A percentile compares a stretch with the other conserved stretches of the same genome.
Evolutionary conservation across 2,329 filamentous ascomycete genomes (phyloP).

Genomic region (Pseudofabraea citricarpa): DNA sequence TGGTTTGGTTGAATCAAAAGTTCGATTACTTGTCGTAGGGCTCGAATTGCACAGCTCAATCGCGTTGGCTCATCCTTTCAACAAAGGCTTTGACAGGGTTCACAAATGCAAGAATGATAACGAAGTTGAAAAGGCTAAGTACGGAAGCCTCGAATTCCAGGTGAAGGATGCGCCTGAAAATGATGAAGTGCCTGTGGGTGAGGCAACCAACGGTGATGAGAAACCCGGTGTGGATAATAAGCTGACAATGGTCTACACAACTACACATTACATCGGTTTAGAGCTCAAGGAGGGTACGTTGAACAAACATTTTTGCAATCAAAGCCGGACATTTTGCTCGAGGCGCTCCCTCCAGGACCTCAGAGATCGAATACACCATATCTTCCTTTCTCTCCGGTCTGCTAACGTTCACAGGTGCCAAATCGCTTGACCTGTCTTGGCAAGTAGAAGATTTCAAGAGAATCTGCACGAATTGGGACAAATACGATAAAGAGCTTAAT

Average conservation of each 20-base stretch:
- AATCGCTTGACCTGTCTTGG: slow-evolving; percentile 71
- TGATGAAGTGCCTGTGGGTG: slow-evolving; percentile 31
- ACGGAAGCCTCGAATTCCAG: slow-evolving; percentile 58
- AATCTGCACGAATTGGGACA: slow-evolving; percentile 71
- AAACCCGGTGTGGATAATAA: slow-evolving; percentile 28
- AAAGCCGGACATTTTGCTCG: too few species aligned
- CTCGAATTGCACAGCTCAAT: slow-evolving; percentile 79
- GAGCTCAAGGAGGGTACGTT: slow-evolving; percentile 71
- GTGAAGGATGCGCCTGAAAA: slow-evolving; percentile 28
- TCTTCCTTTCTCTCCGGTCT: slow-evolving; percentile 16
- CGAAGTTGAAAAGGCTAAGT: slow-evolving; percentile 56
- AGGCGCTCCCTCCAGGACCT: too few species aligned
- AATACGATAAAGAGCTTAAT: slow-evolving; percentile 71
- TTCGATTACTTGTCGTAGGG: slow-evolving; percentile 77
- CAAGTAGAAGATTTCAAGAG: slow-evolving; percentile 84
- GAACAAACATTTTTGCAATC: too few species aligned
- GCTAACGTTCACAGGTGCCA: slow-evolving; percentile 49
- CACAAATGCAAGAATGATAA: slow-evolving; percentile 64
- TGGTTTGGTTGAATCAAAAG: slow-evolving; percentile 88
- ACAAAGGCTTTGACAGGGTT: slow-evolving; percentile 82
- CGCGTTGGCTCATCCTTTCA: slow-evolving; percentile 82
- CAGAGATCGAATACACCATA: slow-evolving; percentile 2
- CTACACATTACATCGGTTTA: slow-evolving; percentile 90
- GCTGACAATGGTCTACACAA: slow-evolving; percentile 63
- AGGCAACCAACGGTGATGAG: slow-evolving; percentile 32